Conservation (phyloP, 1,284 basidiomycete genomes). For the Retiboletus flavoniger region DNA sequence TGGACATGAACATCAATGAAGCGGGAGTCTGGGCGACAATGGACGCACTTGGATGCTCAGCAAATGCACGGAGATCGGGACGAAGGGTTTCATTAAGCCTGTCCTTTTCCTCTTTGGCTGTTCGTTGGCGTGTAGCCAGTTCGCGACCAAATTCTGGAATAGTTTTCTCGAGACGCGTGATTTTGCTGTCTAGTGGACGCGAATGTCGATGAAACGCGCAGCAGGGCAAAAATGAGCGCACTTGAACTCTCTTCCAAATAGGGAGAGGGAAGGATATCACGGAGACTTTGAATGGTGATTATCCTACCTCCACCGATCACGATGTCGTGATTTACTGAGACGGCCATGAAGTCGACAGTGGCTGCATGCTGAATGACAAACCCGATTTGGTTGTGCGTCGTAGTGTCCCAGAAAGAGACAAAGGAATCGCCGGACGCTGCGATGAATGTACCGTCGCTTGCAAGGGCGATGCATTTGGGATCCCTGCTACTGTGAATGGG, state of each 20-base stretch:
- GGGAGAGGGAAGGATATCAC: neutral
- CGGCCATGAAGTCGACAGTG: neutral
- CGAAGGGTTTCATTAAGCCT: neutral
- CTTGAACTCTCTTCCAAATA: neutral
- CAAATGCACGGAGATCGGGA: too few species aligned
- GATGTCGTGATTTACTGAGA: neutral
- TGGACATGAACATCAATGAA: neutral
- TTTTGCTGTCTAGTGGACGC: neutral
- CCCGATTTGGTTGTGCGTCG: neutral
- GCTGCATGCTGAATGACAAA: neutral
- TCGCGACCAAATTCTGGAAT: neutral
- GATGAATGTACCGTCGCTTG: neutral
- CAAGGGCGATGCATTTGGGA: neutral
- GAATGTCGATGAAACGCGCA: neutral
- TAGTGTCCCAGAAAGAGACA: neutral
- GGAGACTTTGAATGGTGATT: neutral
- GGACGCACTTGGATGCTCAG: neutral
- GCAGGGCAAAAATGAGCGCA: neutral
- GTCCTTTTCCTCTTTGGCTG: neutral
- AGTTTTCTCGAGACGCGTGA: neutral
- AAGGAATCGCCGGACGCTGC: neutral
- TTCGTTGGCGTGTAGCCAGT: neutral
- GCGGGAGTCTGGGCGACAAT: neutral
- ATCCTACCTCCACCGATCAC: neutral
- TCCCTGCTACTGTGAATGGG: neutral